Base-by-base conservation (phyloP, 2,329 filamentous ascomycete genomes). In the Paracoccidioides lutzii region DNA sequence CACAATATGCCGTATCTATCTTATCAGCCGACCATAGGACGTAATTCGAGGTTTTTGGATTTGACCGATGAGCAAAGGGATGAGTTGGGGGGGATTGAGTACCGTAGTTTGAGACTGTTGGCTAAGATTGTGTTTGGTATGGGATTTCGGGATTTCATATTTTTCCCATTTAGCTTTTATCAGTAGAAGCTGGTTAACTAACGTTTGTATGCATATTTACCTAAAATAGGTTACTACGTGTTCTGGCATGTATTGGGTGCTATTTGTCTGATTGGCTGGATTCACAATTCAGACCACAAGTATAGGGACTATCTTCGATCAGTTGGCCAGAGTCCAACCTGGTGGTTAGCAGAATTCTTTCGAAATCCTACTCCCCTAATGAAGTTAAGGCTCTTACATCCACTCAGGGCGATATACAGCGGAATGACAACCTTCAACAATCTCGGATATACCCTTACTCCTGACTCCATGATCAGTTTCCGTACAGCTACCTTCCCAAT, bases 381-480 rank as follows among this genome's bases (percentile, higher is more conserved):
- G 30, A 7, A 32, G 2, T 9, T 22, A 43, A 43, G 12, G 32
- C 33, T 35, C 22, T 40, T 14, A 32, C 38, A 33, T 30, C 38
- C 46, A 15, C 44, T 56, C 35, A 75, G 74, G 75, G 74, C 70
- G 1, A 67, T 78, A 35, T 78, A 74, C 62, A 74, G 75, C 0
- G 67, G 76, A 0, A 75, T 77, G 55, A 79, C 77, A 0, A 76
- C 78, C 67, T 65, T 74, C 12, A 67, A 74, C 52, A 80, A 80
- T 56, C 69, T 80, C 3, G 78, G 78, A 35, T 74, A 79, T 55
- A 78, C 77, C 0, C 67, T 81, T 7, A 77, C 78, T 0, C 76
- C 78, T 0, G 76, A 79, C 53, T 79, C 76, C 2, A 78, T 78
- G 75, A 65, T 76, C 5, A 66, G 67, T 0, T 79, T 79, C 60